Evolutionary conservation across 1,284 basidiomycete genomes (phyloP).

Genomic region (Cutaneotrichosporon cutaneum): DNA sequence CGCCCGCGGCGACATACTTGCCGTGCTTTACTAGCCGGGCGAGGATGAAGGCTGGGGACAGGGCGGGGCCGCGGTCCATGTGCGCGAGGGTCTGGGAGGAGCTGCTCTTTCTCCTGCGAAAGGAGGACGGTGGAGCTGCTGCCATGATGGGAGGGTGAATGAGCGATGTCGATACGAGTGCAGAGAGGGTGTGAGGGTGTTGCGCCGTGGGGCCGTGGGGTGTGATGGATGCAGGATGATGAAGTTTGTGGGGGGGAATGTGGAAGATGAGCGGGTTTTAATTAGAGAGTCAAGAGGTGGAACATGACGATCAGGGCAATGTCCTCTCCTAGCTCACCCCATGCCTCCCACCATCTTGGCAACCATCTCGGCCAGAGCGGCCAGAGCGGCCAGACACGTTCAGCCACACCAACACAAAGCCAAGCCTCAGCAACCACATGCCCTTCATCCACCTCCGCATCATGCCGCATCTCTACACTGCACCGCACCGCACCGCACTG

Average conservation of each 20-base stretch:
- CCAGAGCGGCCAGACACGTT: too few relatives aligned
- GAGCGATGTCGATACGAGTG: background rate
- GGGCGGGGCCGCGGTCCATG: slow-evolving; percentile 8
- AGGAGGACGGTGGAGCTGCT: background rate
- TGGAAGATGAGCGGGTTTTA: background rate
- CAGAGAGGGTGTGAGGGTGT: background rate
- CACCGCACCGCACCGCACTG: background rate
- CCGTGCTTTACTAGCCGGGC: slow-evolving; percentile 42
- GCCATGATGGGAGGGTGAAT: background rate
- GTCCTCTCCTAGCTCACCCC: too few relatives aligned
- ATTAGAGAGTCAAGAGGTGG: too few relatives aligned
- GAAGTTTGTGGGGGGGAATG: background rate
- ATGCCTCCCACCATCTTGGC: too few relatives aligned
- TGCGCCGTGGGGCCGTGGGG: too few relatives aligned
- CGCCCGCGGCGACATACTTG: slow-evolving; percentile 47
- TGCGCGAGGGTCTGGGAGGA: slow-evolving; percentile 7
- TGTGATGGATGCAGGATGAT: too few relatives aligned
- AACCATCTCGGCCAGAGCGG: too few relatives aligned
- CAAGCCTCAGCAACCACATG: too few relatives aligned
- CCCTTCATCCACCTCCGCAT: background rate
- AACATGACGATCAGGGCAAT: too few relatives aligned
- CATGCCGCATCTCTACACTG: background rate
- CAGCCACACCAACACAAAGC: too few relatives aligned
- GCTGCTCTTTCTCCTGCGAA: slow-evolving; percentile 12
- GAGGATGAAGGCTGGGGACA: slow-evolving; percentile 12